phyloP scores from a whole-genome alignment of 495 filamentous ascomycete species.

The Tuber brumale region DNA sequence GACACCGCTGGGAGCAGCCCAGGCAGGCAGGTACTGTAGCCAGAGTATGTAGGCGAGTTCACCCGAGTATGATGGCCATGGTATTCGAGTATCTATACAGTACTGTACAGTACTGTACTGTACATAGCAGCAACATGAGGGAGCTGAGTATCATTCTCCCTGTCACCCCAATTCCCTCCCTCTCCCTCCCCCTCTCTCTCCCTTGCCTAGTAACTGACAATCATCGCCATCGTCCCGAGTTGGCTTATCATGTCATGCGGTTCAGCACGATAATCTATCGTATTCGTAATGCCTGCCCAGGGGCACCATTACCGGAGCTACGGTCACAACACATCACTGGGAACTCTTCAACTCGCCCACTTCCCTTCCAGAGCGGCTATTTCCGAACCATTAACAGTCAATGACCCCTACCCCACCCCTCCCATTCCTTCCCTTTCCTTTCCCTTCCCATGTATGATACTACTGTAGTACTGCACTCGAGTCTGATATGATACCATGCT shows the following conservation, averaged over 20 bases:
- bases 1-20: background rate
- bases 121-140: background rate
- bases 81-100: no score
- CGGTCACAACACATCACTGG: background rate
- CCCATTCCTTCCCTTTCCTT: background rate
- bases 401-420: background rate
- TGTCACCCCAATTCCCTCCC: background rate
- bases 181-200: background rate
- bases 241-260: background rate
- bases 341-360: background rate
- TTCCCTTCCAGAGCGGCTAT: background rate
- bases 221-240: background rate
- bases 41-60: background rate
- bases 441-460: no score
- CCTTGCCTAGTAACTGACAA: background rate
- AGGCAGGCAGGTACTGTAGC: background rate
- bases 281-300: conserved; percentile 2
- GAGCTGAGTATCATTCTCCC: background rate
- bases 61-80: background rate
- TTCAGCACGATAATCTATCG: background rate
- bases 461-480: no score
- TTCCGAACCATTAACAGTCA: background rate
- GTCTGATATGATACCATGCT: background rate
- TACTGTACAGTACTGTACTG: no score
- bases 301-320: background rate